Conservation (phyloP, 371 early-diverging fungal species). For the Mucor racemosus region DNA sequence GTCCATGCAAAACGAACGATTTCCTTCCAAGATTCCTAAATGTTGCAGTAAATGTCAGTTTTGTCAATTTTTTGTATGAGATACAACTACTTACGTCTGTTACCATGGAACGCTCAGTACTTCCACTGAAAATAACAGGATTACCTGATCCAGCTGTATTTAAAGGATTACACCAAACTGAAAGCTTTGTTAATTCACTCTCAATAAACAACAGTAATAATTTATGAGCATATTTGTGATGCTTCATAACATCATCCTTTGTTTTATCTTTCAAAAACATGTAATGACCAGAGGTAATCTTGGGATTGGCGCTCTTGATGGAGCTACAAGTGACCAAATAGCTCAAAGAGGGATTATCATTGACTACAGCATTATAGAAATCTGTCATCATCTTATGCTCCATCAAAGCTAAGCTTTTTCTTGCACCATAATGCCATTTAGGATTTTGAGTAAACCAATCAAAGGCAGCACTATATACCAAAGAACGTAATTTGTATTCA, state of each 20-base stretch:
- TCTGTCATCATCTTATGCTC: slow-evolving; percentile 75
- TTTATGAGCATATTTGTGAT: slow-evolving; percentile 28
- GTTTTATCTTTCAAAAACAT: slow-evolving; percentile 47
- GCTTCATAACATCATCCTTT: slow-evolving; percentile 31
- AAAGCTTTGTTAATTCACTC: slow-evolving; percentile 77
- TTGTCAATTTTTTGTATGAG: neutral
- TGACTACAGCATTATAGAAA: slow-evolving; percentile 68
- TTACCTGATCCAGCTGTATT: slow-evolving; percentile 40
- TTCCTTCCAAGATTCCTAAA: slow-evolving; percentile 62
- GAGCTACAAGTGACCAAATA: slow-evolving; percentile 56
- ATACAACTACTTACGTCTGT: slow-evolving; percentile 23
- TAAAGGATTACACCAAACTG: slow-evolving; percentile 78
- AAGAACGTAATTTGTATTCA: slow-evolving; percentile 64
- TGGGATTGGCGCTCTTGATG: slow-evolving; percentile 36
- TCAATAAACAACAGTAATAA: slow-evolving; percentile 80
- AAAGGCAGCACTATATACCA: slow-evolving; percentile 69
- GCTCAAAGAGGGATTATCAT: slow-evolving; percentile 65
- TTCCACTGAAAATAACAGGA: slow-evolving; percentile 36
- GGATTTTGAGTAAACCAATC: slow-evolving; percentile 78
- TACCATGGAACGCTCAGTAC: slow-evolving; percentile 38
- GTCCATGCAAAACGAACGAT: slow-evolving; percentile 84
- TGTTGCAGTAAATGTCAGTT: neutral
- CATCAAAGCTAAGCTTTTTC: slow-evolving; percentile 63
- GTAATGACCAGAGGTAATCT: slow-evolving; percentile 49
- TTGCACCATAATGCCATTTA: slow-evolving; percentile 72